Evolutionary conservation across 208 protist genomes (phyloP).

Genomic region (Leishmania amazonensis): DNA sequence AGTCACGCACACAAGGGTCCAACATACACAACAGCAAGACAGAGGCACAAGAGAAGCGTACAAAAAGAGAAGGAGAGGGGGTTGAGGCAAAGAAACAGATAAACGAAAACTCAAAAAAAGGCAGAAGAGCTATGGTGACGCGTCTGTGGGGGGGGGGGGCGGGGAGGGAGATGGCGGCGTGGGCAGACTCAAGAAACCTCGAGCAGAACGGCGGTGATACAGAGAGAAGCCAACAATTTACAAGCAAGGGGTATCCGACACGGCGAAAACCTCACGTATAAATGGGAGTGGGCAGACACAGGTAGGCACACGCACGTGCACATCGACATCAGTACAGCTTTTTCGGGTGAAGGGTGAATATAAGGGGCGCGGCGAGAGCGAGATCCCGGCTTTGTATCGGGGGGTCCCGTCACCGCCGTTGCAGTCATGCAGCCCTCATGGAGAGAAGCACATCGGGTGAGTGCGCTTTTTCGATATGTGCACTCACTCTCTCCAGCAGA

Average conservation of each 20-base stretch:
- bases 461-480: background rate
- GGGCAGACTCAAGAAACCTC: background rate
- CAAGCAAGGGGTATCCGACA: too few species aligned
- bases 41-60: background rate
- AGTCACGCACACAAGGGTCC: background rate
- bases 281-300: conserved; percentile 1
- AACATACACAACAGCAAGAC: background rate
- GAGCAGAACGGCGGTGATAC: background rate
- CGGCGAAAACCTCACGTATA: background rate
- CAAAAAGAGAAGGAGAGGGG: background rate
- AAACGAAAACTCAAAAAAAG: background rate
- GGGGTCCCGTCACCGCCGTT: background rate
- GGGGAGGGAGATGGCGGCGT: too few species aligned
- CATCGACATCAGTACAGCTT: background rate
- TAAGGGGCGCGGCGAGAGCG: background rate
- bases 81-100: background rate
- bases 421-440: background rate
- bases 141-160: background rate
- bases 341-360: background rate
- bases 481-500: background rate
- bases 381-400: background rate
- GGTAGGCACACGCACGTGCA: too few species aligned
- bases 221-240: background rate
- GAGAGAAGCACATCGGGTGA: background rate
- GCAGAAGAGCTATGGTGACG: background rate